Conservation (phyloP, 1,284 basidiomycete species). For the Rhizopogon parksii region DNA sequence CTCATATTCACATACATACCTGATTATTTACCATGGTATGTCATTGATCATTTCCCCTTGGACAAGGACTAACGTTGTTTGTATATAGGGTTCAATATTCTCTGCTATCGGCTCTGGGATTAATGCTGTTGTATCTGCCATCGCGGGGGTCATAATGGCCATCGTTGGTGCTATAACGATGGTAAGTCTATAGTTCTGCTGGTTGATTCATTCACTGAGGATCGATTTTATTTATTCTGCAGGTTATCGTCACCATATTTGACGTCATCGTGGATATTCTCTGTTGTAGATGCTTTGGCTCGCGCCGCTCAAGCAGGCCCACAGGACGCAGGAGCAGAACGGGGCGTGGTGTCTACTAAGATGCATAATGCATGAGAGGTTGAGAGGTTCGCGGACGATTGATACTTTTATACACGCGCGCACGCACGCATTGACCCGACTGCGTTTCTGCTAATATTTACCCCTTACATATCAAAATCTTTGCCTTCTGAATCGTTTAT, state of each 20-base stretch:
- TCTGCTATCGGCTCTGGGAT: conserved; percentile 55
- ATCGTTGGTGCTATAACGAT: conserved; percentile 51
- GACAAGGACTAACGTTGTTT: background rate
- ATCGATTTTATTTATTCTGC: background rate
- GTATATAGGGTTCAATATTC: conserved; percentile 48
- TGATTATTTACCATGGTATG: background rate
- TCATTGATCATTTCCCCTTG: background rate
- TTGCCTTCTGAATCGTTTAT: no score
- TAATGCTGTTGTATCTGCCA: conserved; percentile 49
- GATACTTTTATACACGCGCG: background rate
- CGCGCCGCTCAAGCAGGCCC: conserved; percentile 1
- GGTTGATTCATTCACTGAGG: background rate
- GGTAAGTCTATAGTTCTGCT: conserved; percentile 29
- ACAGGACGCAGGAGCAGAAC: background rate
- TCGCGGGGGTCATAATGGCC: conserved; percentile 49
- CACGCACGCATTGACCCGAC: background rate
- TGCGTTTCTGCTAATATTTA: background rate
- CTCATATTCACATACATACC: no score
- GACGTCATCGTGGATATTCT: conserved; percentile 9
- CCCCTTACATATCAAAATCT: no score
- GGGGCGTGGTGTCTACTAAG: background rate
- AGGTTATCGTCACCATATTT: conserved; percentile 11
- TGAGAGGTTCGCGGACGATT: background rate
- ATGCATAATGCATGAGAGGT: no score
- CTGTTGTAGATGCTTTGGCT: conserved; percentile 8